These are phyloP conservation scores for Cyamopsis tetragonoloba DNA, from an alignment of 306 rosid genomes.

Conservation along the genomic window DNA sequence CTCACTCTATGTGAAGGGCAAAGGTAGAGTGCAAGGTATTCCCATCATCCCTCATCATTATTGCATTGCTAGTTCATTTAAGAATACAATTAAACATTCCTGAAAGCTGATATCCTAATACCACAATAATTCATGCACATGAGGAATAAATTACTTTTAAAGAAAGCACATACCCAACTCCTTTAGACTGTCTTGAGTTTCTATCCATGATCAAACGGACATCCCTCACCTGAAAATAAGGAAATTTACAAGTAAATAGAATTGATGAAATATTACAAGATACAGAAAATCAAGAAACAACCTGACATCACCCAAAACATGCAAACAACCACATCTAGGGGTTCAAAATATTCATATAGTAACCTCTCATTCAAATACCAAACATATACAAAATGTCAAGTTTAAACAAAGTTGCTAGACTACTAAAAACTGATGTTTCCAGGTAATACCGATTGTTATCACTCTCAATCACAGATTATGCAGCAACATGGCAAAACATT, in stretches of 20 bases:
- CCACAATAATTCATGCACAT: no score
- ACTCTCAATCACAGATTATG: not conserved
- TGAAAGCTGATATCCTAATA: no score
- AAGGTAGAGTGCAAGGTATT: conserved; percentile 71
- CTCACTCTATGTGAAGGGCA: conserved; percentile 30
- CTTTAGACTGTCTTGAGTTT: no score
- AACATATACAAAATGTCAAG: conserved; percentile 46
- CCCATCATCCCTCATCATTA: conserved; percentile 98
- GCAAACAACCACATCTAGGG: conserved; percentile 17
- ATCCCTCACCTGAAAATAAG: no score
- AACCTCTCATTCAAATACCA: conserved; percentile 49
- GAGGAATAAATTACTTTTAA: no score
- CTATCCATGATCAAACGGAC: no score
- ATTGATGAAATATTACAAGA: not conserved
- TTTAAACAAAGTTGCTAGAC: conserved; percentile 41
- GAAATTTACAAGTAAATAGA: not conserved
- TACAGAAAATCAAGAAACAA: not conserved
- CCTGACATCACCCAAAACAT: not conserved
- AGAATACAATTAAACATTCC: no score
- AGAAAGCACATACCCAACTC: no score
- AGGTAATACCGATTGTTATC: conserved; percentile 20
- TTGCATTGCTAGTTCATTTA: no score
- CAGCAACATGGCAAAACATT: not conserved
- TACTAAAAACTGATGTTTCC: conserved; percentile 26
- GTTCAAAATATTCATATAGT: conserved; percentile 23